phyloP scores from a whole-genome alignment of 2,329 filamentous ascomycete genomes.

The Chrysosporium keratinophilum region DNA sequence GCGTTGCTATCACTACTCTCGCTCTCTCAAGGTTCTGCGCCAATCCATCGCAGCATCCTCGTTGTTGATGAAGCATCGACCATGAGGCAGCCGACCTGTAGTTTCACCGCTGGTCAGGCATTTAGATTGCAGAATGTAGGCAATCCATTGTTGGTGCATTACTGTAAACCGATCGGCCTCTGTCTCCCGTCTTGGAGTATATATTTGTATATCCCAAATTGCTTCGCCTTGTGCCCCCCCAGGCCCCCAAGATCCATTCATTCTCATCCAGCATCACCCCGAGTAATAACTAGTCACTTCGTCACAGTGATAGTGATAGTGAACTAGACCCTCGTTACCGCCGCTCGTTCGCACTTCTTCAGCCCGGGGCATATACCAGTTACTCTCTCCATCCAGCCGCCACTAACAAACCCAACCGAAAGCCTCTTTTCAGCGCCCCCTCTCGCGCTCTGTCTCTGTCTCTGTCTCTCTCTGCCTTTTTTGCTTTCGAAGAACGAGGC shows the following conservation, averaged over 20 bases:
- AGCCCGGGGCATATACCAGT: not conserved
- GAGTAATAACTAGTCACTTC: too few relatives aligned
- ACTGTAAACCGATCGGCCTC: too few relatives aligned
- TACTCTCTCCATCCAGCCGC: not conserved
- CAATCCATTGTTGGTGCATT: too few relatives aligned
- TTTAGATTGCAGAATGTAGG: not conserved
- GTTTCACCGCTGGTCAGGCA: not conserved
- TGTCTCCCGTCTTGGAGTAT: too few relatives aligned
- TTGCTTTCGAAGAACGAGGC: not conserved
- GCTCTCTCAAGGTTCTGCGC: not conserved
- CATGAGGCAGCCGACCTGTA: not conserved
- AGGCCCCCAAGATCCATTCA: too few relatives aligned
- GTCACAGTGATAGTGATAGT: not conserved
- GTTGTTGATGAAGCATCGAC: not conserved
- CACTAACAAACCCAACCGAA: constrained; percentile 6
- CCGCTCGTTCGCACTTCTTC: not conserved
- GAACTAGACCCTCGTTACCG: not conserved
- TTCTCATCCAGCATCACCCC: too few relatives aligned
- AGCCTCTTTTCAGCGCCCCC: not conserved
- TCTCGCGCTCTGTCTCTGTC: not conserved
- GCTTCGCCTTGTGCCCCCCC: too few relatives aligned
- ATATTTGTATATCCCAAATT: too few relatives aligned
- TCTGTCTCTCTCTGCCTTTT: not conserved
- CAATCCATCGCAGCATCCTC: not conserved
- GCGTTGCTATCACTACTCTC: not conserved